A percentile compares a stretch with the other conserved stretches of the same genome.
These are phyloP conservation scores for Aspergillus sp. DNA, from an alignment of 2,329 filamentous ascomycete species.

Conservation along the genomic window DNA sequence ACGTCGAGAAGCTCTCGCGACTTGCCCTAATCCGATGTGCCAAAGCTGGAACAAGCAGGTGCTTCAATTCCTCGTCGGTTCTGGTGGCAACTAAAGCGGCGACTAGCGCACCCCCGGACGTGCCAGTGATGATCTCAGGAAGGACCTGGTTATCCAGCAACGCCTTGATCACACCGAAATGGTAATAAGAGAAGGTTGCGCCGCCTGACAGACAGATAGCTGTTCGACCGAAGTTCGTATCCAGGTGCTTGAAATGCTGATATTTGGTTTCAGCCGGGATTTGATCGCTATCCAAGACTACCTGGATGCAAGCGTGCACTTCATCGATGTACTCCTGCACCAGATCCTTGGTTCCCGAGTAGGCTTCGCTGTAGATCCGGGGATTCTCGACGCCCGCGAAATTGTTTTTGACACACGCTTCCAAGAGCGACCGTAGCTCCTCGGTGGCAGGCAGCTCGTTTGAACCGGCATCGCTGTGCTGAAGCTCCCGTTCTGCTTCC, in stretches of 20 bases:
- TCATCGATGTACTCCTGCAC: constrained; percentile 88
- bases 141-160: constrained; percentile 76
- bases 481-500: constrained; percentile 32
- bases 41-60: constrained; percentile 77
- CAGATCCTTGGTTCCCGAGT: constrained; percentile 92
- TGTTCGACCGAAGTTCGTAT: constrained; percentile 84
- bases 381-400: constrained; percentile 93
- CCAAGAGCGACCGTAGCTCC: constrained; percentile 66
- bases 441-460: constrained; percentile 50
- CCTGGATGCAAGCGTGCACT: constrained; percentile 45
- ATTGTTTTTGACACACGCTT: constrained; percentile 94
- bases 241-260: constrained; percentile 73
- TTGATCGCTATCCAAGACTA: constrained; percentile 59
- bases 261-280: constrained; percentile 66
- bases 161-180: constrained; percentile 86
- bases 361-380: constrained; percentile 91
- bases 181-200: constrained; percentile 92
- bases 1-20: constrained; percentile 63
- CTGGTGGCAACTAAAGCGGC: constrained; percentile 79
- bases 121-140: constrained; percentile 91
- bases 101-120: constrained; percentile 84
- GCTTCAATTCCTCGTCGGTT: constrained; percentile 82
- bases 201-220: constrained; percentile 89
- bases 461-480: constrained; percentile 11
- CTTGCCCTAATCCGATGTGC: constrained; percentile 77